Evolutionary conservation across 2,329 filamentous ascomycete genomes (phyloP).

Genomic region (Beauveria varroae): DNA sequence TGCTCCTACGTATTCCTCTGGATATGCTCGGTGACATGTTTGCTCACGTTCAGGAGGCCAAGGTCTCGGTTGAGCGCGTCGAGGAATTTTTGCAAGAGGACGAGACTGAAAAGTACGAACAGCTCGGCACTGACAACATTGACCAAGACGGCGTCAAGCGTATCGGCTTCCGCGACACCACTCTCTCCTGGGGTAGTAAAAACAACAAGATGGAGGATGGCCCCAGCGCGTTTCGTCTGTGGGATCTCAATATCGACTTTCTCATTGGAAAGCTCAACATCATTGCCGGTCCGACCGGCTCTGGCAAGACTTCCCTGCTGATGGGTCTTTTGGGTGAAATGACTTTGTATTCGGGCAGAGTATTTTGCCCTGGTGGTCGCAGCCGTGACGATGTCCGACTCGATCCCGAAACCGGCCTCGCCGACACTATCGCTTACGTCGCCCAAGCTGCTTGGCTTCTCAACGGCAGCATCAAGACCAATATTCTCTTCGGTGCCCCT

Average conservation of each 20-base stretch:
- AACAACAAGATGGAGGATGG: conserved; percentile 53
- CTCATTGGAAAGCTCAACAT: conserved; percentile 82
- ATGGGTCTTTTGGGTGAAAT: conserved; percentile 97
- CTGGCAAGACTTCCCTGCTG: conserved; percentile 88
- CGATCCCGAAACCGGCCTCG: conserved; percentile 77
- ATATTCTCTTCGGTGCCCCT: conserved; percentile 82
- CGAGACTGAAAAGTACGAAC: conserved; percentile 91
- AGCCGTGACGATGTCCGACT: conserved; percentile 78
- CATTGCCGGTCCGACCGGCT: conserved; percentile 86
- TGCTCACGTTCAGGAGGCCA: conserved; percentile 93
- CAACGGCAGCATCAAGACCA: conserved; percentile 91
- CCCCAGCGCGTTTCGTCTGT: conserved; percentile 70
- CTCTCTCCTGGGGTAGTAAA: conserved; percentile 80
- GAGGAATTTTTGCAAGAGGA: conserved; percentile 90
- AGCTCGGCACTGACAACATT: conserved; percentile 63
- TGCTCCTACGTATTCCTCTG: conserved; percentile 82
- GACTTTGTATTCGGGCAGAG: conserved; percentile 71
- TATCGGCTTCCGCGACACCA: conserved; percentile 80
- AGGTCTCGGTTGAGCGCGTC: conserved; percentile 93
- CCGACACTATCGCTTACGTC: conserved; percentile 91
- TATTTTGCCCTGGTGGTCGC: conserved; percentile 77
- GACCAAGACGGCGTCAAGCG: conserved; percentile 62
- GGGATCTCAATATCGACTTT: conserved; percentile 79
- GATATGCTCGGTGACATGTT: conserved; percentile 98
- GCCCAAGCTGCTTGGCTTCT: conserved; percentile 96